phyloP scores from a whole-genome alignment of 2,329 filamentous ascomycete genomes.

The Annulohypoxylon truncatum region DNA sequence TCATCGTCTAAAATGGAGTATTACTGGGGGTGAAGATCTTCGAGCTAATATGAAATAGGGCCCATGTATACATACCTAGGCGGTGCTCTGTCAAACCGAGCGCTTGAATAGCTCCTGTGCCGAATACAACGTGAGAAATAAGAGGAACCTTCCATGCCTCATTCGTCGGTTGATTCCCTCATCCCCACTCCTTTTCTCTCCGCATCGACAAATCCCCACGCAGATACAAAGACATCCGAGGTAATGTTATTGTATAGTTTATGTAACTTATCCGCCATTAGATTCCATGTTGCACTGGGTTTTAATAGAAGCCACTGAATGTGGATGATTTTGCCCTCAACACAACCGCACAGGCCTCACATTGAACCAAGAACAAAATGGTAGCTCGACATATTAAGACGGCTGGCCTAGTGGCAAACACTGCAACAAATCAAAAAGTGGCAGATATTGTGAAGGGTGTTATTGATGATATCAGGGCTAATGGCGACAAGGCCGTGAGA shows the following conservation, averaged over 20 bases:
- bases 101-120: background rate
- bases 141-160: slow-evolving; percentile 2
- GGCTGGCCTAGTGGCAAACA: slow-evolving; percentile 35
- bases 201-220: slow-evolving; percentile 21
- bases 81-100: background rate
- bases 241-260: slow-evolving; percentile 17
- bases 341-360: background rate
- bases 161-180: slow-evolving; percentile 27
- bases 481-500: slow-evolving; percentile 62
- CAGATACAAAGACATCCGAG: slow-evolving; percentile 23
- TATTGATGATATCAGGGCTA: slow-evolving; percentile 58
- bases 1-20: background rate
- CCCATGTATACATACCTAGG: background rate
- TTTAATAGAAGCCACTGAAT: background rate
- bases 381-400: slow-evolving; percentile 42
- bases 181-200: slow-evolving; percentile 30
- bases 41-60: background rate
- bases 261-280: background rate
- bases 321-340: background rate
- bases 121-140: slow-evolving; percentile 4
- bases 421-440: slow-evolving; percentile 48
- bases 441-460: slow-evolving; percentile 58
- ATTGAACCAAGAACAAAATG: slow-evolving; percentile 28
- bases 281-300: background rate
- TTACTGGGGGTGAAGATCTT: background rate